Evolutionary conservation across 2,329 filamentous ascomycete genomes (phyloP).

Genomic region (Verticillium tricorpus): DNA sequence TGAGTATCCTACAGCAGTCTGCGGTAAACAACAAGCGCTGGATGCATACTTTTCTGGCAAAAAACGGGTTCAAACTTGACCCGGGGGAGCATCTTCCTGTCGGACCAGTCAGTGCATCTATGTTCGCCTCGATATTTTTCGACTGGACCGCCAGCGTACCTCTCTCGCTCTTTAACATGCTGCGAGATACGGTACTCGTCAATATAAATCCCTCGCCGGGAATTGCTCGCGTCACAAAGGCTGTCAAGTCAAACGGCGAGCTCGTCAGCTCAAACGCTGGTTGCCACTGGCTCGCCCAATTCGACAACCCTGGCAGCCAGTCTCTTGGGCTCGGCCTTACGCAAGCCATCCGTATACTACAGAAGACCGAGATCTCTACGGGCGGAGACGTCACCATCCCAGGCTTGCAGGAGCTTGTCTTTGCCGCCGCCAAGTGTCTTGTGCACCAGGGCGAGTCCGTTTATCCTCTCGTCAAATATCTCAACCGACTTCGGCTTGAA

Average conservation of each 20-base stretch:
- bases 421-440: background rate
- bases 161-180: slow-evolving; percentile 10
- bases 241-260: slow-evolving; percentile 16
- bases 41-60: slow-evolving; percentile 24
- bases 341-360: background rate
- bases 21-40: slow-evolving; percentile 23
- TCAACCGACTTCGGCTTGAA: background rate
- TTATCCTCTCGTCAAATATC: background rate
- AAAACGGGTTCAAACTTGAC: slow-evolving; percentile 19
- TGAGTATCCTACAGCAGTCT: slow-evolving; percentile 20
- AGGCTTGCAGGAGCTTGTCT: background rate
- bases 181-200: slow-evolving; percentile 13
- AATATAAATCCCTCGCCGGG: slow-evolving; percentile 17
- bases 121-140: slow-evolving; percentile 11
- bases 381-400: background rate
- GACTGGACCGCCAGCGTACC: slow-evolving; percentile 13
- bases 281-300: slow-evolving; percentile 24
- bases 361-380: background rate
- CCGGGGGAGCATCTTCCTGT: slow-evolving; percentile 16
- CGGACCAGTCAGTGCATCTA: slow-evolving; percentile 14
- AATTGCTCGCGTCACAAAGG: slow-evolving; percentile 17
- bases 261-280: slow-evolving; percentile 22
- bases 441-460: background rate
- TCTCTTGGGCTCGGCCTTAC: slow-evolving; percentile 5
- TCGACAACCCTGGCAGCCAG: slow-evolving; percentile 3